Conservation (phyloP, 2,329 filamentous ascomycete species). For the Ceratocystis huliohia region DNA sequence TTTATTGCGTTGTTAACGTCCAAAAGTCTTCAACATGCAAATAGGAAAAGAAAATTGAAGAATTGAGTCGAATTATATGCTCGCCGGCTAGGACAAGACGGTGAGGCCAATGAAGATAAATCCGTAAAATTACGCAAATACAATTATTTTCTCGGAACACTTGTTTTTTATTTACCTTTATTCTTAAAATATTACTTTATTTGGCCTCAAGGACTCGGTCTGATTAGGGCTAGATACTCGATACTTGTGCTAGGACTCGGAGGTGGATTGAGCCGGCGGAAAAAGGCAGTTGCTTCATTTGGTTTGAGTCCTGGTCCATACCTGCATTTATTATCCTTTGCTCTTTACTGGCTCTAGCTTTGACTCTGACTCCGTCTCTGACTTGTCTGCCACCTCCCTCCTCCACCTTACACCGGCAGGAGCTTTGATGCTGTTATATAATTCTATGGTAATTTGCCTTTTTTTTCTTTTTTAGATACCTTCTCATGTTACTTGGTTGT, state of each 20-base stretch:
- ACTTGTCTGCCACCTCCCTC: background rate
- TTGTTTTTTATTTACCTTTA: background rate
- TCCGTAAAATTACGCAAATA: background rate
- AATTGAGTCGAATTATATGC: background rate
- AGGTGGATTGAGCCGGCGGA: background rate
- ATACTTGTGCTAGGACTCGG: background rate
- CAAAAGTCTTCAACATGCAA: constrained; percentile 7
- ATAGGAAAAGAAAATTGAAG: background rate
- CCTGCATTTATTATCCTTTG: background rate
- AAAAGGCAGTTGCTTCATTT: background rate
- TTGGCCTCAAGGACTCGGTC: background rate
- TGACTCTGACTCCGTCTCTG: background rate
- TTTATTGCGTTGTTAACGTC: background rate
- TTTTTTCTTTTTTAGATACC: background rate
- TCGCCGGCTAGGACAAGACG: background rate
- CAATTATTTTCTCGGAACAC: background rate
- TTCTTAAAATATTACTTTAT: background rate
- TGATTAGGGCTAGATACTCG: background rate
- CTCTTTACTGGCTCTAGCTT: background rate
- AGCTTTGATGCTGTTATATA: background rate
- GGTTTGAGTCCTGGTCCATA: background rate
- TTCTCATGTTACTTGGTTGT: background rate
- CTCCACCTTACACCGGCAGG: background rate
- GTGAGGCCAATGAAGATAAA: background rate
- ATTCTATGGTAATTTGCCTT: background rate